These are phyloP conservation scores for Uncinocarpus reesii DNA, from an alignment of 2,329 filamentous ascomycete genomes.

Conservation along the genomic window DNA sequence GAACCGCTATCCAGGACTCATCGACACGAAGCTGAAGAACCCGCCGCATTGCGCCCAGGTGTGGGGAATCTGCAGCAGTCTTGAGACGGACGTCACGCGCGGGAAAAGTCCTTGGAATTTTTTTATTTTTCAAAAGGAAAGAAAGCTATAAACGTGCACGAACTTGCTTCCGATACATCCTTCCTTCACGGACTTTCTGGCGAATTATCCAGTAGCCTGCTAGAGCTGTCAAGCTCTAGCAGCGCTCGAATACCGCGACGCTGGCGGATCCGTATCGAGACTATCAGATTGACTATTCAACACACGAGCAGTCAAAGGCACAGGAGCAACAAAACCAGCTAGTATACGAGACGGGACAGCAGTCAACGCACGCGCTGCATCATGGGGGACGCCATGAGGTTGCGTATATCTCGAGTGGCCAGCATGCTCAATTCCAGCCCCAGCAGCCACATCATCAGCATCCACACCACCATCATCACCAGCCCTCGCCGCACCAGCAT, in stretches of 20 bases:
- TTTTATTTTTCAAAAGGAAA: background rate
- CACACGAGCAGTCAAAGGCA: slow-evolving; percentile 56
- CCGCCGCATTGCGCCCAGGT: background rate
- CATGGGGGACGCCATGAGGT: slow-evolving; percentile 28
- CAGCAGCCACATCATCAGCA: slow-evolving; percentile 29
- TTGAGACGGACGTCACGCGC: too few species aligned
- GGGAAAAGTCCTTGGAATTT: background rate
- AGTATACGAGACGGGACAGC: slow-evolving; percentile 47
- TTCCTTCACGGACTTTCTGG: slow-evolving; percentile 1
- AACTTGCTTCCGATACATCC: background rate
- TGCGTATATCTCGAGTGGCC: slow-evolving; percentile 26
- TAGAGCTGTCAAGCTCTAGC: slow-evolving; percentile 64
- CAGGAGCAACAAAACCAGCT: slow-evolving; percentile 55
- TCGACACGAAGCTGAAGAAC: background rate
- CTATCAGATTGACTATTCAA: slow-evolving; percentile 66
- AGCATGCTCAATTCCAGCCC: slow-evolving; percentile 25
- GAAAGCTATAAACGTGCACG: background rate
- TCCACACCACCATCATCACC: slow-evolving; percentile 17
- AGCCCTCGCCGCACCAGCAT: slow-evolving; percentile 19
- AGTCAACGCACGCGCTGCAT: slow-evolving; percentile 29
- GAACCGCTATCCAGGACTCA: background rate
- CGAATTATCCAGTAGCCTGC: slow-evolving; percentile 38
- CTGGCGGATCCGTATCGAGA: slow-evolving; percentile 67
- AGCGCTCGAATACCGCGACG: slow-evolving; percentile 61
- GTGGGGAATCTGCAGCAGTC: too few species aligned